These are phyloP conservation scores for Sequoiadendron giganteum DNA, from an alignment of 75 land plant genomes.

Conservation along the genomic window DNA sequence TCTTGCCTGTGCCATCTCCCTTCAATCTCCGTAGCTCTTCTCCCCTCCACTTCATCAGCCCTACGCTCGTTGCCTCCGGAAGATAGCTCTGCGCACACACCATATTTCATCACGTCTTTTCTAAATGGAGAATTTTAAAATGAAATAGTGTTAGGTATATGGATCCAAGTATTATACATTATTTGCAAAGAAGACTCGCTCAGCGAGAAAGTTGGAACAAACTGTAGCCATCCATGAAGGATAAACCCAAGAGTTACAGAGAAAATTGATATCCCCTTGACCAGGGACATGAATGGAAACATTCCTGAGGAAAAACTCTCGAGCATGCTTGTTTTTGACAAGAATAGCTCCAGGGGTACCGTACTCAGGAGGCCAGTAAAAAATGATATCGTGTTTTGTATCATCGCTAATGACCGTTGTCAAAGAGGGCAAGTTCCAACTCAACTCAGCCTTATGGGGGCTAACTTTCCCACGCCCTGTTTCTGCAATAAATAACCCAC, in stretches of 20 bases:
- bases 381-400: background rate
- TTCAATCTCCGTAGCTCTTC: conserved; percentile 11
- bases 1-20: conserved; percentile 24
- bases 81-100: conserved; percentile 12
- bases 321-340: conserved; percentile 24
- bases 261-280: conserved; percentile 3
- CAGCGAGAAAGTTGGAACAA: background rate
- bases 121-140: background rate
- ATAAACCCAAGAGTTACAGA: conserved; percentile 28
- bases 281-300: conserved; percentile 13
- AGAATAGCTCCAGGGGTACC: conserved; percentile 34
- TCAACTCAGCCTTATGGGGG: background rate
- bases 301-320: conserved; percentile 26
- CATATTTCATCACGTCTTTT: background rate
- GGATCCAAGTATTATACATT: background rate
- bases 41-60: conserved; percentile 8
- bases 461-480: conserved; percentile 8
- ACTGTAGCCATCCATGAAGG: background rate
- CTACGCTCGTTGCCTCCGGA: conserved; percentile 22
- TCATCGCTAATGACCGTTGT: background rate
- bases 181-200: conserved; percentile 26
- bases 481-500: conserved; percentile 1
- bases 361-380: conserved; percentile 13
- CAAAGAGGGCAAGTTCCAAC: background rate
- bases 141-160: no score